A percentile compares a stretch with the other conserved stretches of the same genome.
Evolutionary conservation across 2,329 filamentous ascomycete species (phyloP).

Genomic region (Hymenoscyphus scutula): DNA sequence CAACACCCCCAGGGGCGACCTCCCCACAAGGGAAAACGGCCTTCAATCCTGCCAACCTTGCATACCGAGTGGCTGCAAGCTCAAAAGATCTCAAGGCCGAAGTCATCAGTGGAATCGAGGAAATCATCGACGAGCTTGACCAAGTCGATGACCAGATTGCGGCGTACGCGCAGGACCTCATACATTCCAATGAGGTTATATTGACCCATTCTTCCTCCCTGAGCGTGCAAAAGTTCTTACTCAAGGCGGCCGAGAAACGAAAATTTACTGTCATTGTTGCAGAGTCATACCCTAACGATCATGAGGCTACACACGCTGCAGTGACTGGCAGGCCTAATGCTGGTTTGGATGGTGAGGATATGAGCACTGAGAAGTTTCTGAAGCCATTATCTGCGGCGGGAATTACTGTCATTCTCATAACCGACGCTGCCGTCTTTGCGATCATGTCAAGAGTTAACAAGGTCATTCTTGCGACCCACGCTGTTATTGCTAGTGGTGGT

Average conservation of each 20-base stretch:
- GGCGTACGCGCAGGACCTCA: conserved; percentile 82
- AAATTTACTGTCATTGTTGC: conserved; percentile 89
- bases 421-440: conserved; percentile 82
- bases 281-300: conserved; percentile 69
- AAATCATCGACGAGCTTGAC: conserved; percentile 92
- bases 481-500: conserved; percentile 84
- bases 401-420: conserved; percentile 78
- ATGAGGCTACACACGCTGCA: conserved; percentile 59
- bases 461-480: conserved; percentile 84
- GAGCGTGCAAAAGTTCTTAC: conserved; percentile 85
- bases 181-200: conserved; percentile 89
- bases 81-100: conserved; percentile 77
- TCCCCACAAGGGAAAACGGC: conserved; percentile 45
- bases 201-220: conserved; percentile 83
- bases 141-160: conserved; percentile 94
- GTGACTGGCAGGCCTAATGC: conserved; percentile 53
- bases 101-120: conserved; percentile 88
- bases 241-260: conserved; percentile 82
- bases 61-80: conserved; percentile 31
- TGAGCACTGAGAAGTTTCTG: conserved; percentile 55
- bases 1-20: conserved; percentile 50
- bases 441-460: conserved; percentile 96
- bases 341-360: conserved; percentile 41
- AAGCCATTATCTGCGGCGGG: conserved; percentile 77
- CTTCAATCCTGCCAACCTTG: conserved; percentile 29